phyloP scores from a whole-genome alignment of 768 basidiomycete species.

The Plicaturopsis crispa region DNA sequence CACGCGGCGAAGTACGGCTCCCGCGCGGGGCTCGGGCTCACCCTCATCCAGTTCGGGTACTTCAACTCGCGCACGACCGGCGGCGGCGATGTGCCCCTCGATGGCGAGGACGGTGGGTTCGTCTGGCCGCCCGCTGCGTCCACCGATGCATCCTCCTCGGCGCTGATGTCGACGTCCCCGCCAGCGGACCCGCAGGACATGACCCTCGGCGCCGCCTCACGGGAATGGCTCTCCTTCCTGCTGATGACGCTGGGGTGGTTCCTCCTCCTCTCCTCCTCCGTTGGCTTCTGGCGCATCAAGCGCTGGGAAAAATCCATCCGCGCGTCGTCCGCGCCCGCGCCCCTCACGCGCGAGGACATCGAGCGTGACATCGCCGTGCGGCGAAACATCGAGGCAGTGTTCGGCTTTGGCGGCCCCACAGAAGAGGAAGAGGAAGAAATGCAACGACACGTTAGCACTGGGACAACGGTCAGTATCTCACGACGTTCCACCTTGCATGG shows the following conservation, averaged over 20 bases:
- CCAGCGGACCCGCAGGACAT: conserved; percentile 15
- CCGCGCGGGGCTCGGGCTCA: conserved; percentile 91
- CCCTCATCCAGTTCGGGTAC: conserved; percentile 90
- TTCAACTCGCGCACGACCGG: conserved; percentile 51
- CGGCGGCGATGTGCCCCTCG: conserved; percentile 18
- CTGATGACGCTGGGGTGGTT: conserved; percentile 96
- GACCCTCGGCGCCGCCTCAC: conserved; percentile 38
- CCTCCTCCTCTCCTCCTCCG: conserved; percentile 74
- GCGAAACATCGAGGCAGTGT: conserved; percentile 41
- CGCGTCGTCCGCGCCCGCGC: conserved; percentile 21
- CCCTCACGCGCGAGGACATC: conserved; percentile 35
- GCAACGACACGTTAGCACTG: conserved; percentile 3
- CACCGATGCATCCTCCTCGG: conserved; percentile 1
- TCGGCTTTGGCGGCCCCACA: conserved; percentile 36
- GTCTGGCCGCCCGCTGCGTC: conserved; percentile 4
- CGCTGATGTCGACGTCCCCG: conserved; percentile 15
- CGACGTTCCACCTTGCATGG: conserved; percentile 1
- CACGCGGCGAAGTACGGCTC: conserved; percentile 94
- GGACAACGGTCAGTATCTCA: background rate
- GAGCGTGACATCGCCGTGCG: conserved; percentile 45
- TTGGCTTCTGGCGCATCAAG: conserved; percentile 80
- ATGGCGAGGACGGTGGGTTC: conserved; percentile 11
- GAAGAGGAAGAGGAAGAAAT: conserved; percentile 17
- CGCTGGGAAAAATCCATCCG: conserved; percentile 76
- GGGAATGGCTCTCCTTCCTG: conserved; percentile 87